These are phyloP conservation scores for Phytopythium helicoides DNA, from an alignment of 352 stramenopile genomes.

Conservation along the genomic window DNA sequence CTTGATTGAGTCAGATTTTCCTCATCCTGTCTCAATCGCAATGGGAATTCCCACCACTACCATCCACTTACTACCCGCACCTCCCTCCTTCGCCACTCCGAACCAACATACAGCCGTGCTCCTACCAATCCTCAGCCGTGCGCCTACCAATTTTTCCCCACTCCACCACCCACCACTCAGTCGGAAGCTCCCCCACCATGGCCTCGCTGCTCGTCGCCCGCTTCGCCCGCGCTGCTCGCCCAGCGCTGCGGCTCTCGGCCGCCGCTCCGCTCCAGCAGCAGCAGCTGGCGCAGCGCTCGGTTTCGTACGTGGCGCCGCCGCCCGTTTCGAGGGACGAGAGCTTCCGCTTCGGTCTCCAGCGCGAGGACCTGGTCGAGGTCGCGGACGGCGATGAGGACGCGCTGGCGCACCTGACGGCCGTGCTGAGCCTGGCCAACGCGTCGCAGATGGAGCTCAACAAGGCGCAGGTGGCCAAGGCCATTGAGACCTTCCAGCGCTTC, in stretches of 20 bases:
- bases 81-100: too few relatives aligned
- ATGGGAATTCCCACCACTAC: too few relatives aligned
- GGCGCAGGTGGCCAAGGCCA: constrained; percentile 70
- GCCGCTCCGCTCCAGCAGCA: not conserved
- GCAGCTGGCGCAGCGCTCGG: constrained; percentile 13
- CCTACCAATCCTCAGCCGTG: too few relatives aligned
- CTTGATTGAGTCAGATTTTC: too few relatives aligned
- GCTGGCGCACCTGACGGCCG: constrained; percentile 59
- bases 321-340: constrained; percentile 45
- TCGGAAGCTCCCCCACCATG: not conserved
- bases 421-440: constrained; percentile 75
- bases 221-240: too few relatives aligned
- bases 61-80: too few relatives aligned
- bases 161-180: too few relatives aligned
- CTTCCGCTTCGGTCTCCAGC: constrained; percentile 65
- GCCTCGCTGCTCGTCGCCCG: too few relatives aligned
- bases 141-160: too few relatives aligned
- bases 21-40: too few relatives aligned
- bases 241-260: constrained; percentile 4
- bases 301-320: constrained; percentile 68
- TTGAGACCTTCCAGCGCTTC: constrained; percentile 86
- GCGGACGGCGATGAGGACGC: constrained; percentile 32
- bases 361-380: constrained; percentile 42
- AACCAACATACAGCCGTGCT: too few relatives aligned
- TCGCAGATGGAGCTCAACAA: constrained; percentile 85